A percentile compares a stretch with the other conserved stretches of the same genome.
Evolutionary conservation across 306 rosid genomes (phyloP).

Genomic region (Vachellia collinsii): DNA sequence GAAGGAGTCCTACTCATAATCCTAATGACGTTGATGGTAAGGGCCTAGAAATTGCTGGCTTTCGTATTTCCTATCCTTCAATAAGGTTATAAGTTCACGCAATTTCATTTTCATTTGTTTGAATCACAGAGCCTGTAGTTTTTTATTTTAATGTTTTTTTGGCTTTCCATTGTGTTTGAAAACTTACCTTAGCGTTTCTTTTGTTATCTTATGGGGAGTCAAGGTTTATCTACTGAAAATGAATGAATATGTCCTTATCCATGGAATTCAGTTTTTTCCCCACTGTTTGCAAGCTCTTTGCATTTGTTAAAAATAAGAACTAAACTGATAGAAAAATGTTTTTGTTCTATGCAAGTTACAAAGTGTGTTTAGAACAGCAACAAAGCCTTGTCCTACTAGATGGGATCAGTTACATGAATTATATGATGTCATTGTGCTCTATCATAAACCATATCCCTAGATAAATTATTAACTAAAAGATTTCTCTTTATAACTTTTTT

Average conservation of each 20-base stretch:
- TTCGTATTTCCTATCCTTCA: slow-evolving; percentile 25
- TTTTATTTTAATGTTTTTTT: background rate
- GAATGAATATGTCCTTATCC: background rate
- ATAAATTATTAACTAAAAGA: no score
- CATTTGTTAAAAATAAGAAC: background rate
- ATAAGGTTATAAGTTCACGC: slow-evolving; percentile 1
- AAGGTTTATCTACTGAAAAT: background rate
- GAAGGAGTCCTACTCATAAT: slow-evolving; percentile 42
- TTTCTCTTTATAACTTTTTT: no score
- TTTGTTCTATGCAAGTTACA: background rate
- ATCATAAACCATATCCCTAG: no score
- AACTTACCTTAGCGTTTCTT: background rate
- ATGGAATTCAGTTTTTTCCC: background rate
- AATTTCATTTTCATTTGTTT: slow-evolving; percentile 1
- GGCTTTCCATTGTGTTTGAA: background rate
- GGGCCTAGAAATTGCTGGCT: slow-evolving; percentile 23
- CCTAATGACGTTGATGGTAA: slow-evolving; percentile 58
- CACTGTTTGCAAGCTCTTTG: background rate
- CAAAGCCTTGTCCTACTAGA: no score
- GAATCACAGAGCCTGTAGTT: background rate
- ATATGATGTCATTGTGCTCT: no score
- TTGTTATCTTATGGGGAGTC: background rate
- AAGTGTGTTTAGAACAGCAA: background rate
- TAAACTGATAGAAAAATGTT: background rate
- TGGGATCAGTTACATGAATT: no score